Base-by-base conservation (phyloP, 768 basidiomycete genomes). In the Russula brevipes region DNA sequence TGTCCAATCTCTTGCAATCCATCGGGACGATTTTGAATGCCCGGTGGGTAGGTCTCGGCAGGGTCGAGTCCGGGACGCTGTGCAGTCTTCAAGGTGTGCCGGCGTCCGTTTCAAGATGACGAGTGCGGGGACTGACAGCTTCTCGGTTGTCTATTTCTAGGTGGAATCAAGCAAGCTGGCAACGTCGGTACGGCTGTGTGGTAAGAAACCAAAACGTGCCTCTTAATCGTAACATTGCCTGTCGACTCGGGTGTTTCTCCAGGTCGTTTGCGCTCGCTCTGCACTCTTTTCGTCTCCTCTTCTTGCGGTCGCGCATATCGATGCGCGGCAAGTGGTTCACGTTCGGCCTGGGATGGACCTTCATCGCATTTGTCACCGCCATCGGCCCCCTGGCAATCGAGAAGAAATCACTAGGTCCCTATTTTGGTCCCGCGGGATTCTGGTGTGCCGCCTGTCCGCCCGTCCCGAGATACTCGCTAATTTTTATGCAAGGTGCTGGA, bases 151-250 rank as follows among this genome's bases (percentile, higher is more conserved):
- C 12, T 10, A 42, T 49, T 45, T 17, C 7, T 46, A 74, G 78
- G 73, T 36, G 75, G 72, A 4, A 61, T 77, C 44, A 79, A 79
- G 65, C 76, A 79, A 44, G 72, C 75, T 5, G 80, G 80, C 9
- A 79, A 80, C 53, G 69, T 81, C 38, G 78, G 76, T 1, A 75
- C 75, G 1, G 77, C 80, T 2, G 61, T 79, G 3, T 81, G 80
- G 80, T 76, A 49, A 10, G 69, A 35, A n/a, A 24, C 24, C 24
- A 24, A 24, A 24, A n/a, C 2, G 5, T 11, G 1, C 11, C n/a
- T 30, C 9, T 10, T 24, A 24, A 39, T 35, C 16, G 16, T 72
- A 1, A 65, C 70, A 31, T 60, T 69, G 3, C 69, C 73, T 24
- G 61, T 66, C 5, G 17, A 70, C n/a, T 69, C 72, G 9, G 31